These are phyloP conservation scores for Pistacia vera DNA, from an alignment of 345 rosid genomes.

Conservation along the genomic window DNA sequence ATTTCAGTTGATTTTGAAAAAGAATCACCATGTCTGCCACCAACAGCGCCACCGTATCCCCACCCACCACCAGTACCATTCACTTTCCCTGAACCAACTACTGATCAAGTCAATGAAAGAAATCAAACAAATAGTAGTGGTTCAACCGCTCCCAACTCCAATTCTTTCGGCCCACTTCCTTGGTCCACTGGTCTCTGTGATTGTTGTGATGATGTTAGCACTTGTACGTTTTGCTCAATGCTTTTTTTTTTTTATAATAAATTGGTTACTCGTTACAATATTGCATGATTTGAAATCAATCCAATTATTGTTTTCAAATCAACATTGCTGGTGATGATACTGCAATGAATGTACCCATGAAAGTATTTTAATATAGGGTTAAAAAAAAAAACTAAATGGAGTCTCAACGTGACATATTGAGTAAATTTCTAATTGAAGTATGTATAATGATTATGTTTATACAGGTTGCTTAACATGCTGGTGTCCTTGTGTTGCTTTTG, in stretches of 20 bases:
- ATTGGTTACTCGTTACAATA: not conserved
- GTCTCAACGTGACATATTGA: no score
- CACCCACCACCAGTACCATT: not conserved
- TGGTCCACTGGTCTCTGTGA: conserved; percentile 62
- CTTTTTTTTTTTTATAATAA: not conserved
- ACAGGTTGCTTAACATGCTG: conserved; percentile 64
- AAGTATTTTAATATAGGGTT: no score
- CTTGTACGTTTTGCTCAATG: conserved; percentile 27
- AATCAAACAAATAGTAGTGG: not conserved
- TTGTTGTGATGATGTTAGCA: conserved; percentile 42
- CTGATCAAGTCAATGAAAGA: not conserved
- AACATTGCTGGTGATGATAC: no score
- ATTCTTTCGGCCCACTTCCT: conserved; percentile 14
- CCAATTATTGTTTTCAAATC: no score
- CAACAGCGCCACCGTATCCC: conserved; percentile 33
- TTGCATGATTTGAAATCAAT: no score
- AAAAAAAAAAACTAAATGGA: no score
- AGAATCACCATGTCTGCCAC: conserved; percentile 4
- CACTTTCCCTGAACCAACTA: not conserved
- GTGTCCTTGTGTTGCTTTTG: conserved; percentile 73
- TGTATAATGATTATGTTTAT: not conserved
- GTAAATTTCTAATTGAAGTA: not conserved
- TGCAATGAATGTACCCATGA: no score
- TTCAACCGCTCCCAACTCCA: not conserved
- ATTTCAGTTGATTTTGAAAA: conserved; percentile 16